phyloP scores from a whole-genome alignment of 441 rosid genomes.

The Pelargonium cotyledonis region DNA sequence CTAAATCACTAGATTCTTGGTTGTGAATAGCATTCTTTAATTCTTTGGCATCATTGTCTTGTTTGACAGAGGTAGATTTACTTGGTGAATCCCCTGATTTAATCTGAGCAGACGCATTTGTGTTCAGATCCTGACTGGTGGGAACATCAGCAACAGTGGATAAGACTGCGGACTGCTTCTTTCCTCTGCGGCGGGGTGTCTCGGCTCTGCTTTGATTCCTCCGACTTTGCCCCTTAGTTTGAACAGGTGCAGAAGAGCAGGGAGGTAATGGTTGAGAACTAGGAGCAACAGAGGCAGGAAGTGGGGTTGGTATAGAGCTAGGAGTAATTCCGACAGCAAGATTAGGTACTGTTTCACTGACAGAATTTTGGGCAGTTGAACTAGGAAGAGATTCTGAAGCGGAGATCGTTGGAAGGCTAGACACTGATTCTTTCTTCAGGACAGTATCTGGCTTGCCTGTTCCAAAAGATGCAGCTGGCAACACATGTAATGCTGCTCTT shows the following conservation, averaged over 20 bases:
- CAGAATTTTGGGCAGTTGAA: conserved; percentile 22
- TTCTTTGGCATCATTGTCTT: conserved; percentile 30
- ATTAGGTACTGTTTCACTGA: conserved; percentile 20
- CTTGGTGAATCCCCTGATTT: conserved; percentile 25
- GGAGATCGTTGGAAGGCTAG: conserved; percentile 29
- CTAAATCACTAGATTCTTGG: conserved; percentile 25
- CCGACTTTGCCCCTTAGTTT: conserved; percentile 45
- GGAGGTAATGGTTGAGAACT: conserved; percentile 29
- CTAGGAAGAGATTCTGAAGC: conserved; percentile 26
- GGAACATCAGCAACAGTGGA: conserved; percentile 46
- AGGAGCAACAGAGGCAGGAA: conserved; percentile 26
- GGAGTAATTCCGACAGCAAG: conserved; percentile 20
- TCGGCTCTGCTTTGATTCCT: conserved; percentile 49
- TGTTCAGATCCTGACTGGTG: conserved; percentile 37
- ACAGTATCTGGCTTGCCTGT: conserved; percentile 30
- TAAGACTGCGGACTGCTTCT: conserved; percentile 38
- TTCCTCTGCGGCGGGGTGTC: conserved; percentile 64
- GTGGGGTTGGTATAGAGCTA: conserved; percentile 30
- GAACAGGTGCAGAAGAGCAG: conserved; percentile 28
- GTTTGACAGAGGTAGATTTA: conserved; percentile 25
- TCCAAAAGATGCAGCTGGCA: conserved; percentile 37
- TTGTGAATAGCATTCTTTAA: conserved; percentile 28
- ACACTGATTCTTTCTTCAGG: conserved; percentile 33
- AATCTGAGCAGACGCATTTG: conserved; percentile 27
- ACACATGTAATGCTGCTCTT: conserved; percentile 44